A percentile compares a stretch with the other conserved stretches of the same genome.
phyloP scores from a whole-genome alignment of 345 rosid genomes.

The Turritis glabra region DNA sequence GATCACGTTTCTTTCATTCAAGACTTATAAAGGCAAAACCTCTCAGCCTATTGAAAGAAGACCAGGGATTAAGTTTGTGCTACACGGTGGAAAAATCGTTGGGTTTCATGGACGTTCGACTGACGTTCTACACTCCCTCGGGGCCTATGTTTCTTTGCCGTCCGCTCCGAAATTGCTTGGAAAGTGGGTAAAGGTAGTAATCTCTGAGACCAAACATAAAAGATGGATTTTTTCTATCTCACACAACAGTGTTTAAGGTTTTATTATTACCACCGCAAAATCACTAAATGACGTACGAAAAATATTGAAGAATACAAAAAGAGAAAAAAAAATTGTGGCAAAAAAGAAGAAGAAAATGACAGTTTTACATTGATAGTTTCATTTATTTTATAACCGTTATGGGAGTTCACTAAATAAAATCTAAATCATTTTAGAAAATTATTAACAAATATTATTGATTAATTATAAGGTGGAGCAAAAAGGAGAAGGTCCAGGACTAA shows the following conservation, averaged over 20 bases:
- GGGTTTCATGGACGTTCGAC: constrained; percentile 37
- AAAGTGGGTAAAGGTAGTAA: constrained; percentile 30
- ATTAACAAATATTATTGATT: background rate
- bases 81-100: constrained; percentile 33
- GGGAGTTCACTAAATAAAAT: background rate
- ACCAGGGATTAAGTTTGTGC: constrained; percentile 23
- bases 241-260: background rate
- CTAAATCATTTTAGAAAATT: background rate
- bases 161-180: constrained; percentile 13
- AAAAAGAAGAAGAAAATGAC: background rate
- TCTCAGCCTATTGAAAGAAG: background rate
- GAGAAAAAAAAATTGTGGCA: background rate
- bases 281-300: background rate
- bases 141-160: constrained; percentile 20
- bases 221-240: background rate
- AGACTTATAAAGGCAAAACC: constrained; percentile 28
- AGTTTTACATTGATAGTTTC: background rate
- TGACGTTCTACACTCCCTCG: constrained; percentile 24
- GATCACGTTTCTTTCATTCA: constrained; percentile 22
- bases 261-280: background rate
- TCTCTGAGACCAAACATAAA: background rate
- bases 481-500: constrained; percentile 25
- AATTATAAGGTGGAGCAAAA: constrained; percentile 28
- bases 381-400: background rate
- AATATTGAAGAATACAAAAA: no score